Conservation (phyloP, 306 rosid genomes). For the Parietaria judaica region DNA sequence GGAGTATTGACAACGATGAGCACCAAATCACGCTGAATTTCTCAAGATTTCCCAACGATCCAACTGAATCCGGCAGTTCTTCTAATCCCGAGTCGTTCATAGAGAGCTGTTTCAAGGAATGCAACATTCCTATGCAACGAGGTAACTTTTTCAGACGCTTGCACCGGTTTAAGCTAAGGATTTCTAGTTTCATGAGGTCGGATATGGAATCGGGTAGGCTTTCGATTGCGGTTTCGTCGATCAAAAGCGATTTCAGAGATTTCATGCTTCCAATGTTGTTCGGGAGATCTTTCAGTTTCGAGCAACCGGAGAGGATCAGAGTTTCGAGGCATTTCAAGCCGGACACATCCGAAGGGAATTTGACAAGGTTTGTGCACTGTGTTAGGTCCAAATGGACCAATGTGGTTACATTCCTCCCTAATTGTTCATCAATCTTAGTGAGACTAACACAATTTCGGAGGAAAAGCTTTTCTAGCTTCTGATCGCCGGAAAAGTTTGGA, state of each 20-base stretch:
- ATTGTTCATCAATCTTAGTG: conserved; percentile 36
- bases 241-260: conserved; percentile 37
- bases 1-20: conserved; percentile 35
- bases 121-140: conserved; percentile 33
- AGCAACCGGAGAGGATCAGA: conserved; percentile 39
- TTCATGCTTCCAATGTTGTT: conserved; percentile 29
- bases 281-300: conserved; percentile 37
- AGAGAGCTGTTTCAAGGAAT: conserved; percentile 40
- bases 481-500: conserved; percentile 51
- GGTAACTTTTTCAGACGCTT: conserved; percentile 32
- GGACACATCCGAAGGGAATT: conserved; percentile 45
- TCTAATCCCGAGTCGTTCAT: conserved; percentile 32
- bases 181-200: conserved; percentile 36
- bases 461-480: conserved; percentile 35
- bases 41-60: conserved; percentile 46
- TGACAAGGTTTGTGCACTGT: conserved; percentile 27
- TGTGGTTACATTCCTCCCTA: conserved; percentile 32
- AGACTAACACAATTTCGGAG: conserved; percentile 36
- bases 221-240: conserved; percentile 30
- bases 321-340: conserved; percentile 44
- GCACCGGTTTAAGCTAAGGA: conserved; percentile 36
- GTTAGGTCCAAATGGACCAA: conserved; percentile 41
- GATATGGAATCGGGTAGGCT: conserved; percentile 44
- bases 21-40: conserved; percentile 37
- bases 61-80: conserved; percentile 43